A percentile compares a stretch with the other conserved stretches of the same genome.
phyloP scores from a whole-genome alignment of 2,329 filamentous ascomycete genomes.

The Sclerotinia spermophila region DNA sequence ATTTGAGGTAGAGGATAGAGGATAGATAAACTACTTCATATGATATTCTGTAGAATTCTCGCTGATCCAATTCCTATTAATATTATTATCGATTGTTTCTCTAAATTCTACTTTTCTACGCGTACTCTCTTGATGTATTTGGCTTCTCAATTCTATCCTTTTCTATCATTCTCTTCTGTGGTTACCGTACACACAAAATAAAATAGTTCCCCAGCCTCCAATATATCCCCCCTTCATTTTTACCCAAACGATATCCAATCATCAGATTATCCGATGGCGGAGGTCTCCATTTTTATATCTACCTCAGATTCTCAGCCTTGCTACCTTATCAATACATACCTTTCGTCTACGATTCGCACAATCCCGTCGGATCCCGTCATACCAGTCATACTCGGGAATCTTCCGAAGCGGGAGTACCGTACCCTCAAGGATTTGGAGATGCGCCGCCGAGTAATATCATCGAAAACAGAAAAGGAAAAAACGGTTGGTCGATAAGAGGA shows the following conservation, averaged over 20 bases:
- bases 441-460: neutral
- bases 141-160: neutral
- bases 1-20: neutral
- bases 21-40: no score
- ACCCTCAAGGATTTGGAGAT: conserved; percentile 1
- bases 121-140: neutral
- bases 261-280: conserved; percentile 10
- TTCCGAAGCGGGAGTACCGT: conserved; percentile 2
- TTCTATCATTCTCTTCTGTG: neutral
- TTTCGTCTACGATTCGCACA: neutral
- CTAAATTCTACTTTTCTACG: neutral
- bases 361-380: neutral
- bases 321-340: neutral
- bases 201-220: conserved; percentile 7
- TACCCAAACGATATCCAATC: conserved; percentile 12
- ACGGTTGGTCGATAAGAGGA: conserved; percentile 2
- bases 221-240: neutral
- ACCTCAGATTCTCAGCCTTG: conserved; percentile 5
- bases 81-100: neutral
- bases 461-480: neutral
- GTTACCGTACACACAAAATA: no score
- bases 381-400: neutral
- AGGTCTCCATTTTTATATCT: conserved; percentile 1
- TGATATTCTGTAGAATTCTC: neutral
- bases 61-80: neutral